A percentile compares a stretch with the other conserved stretches of the same genome.
These are phyloP conservation scores for Suhomyces xylopsoci DNA, from an alignment of 805 yeast species.

Conservation along the genomic window DNA sequence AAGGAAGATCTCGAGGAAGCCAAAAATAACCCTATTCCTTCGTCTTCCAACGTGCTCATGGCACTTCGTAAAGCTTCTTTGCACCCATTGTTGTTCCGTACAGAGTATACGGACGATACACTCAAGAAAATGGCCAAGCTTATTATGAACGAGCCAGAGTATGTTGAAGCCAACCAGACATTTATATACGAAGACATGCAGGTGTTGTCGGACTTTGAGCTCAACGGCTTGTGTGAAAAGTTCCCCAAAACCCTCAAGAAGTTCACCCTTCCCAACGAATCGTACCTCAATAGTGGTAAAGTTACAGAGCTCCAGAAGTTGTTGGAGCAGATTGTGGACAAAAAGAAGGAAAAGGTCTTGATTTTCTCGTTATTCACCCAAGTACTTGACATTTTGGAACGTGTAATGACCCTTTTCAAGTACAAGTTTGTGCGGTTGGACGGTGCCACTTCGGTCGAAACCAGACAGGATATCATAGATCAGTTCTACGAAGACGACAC, in stretches of 20 bases:
- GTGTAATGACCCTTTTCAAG: slow-evolving; percentile 58
- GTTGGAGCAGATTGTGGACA: slow-evolving; percentile 52
- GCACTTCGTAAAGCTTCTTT: slow-evolving; percentile 85
- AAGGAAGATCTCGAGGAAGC: slow-evolving; percentile 32
- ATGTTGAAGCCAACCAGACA: slow-evolving; percentile 69
- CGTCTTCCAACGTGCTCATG: slow-evolving; percentile 77
- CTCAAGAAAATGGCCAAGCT: slow-evolving; percentile 67
- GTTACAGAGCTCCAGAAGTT: slow-evolving; percentile 54
- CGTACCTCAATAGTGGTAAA: slow-evolving; percentile 72
- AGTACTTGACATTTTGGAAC: slow-evolving; percentile 82
- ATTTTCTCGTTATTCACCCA: slow-evolving; percentile 92
- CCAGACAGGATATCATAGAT: slow-evolving; percentile 89
- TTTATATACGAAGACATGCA: slow-evolving; percentile 92
- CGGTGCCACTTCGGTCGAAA: slow-evolving; percentile 91
- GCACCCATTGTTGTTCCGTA: slow-evolving; percentile 85
- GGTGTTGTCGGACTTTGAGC: slow-evolving; percentile 89
- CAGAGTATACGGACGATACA: slow-evolving; percentile 51
- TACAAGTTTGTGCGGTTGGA: slow-evolving; percentile 81
- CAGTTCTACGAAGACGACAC: slow-evolving; percentile 76
- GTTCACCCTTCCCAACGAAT: slow-evolving; percentile 52
- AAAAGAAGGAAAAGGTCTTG: slow-evolving; percentile 65
- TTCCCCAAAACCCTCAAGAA: slow-evolving; percentile 64
- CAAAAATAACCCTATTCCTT: slow-evolving; percentile 31
- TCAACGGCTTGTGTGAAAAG: slow-evolving; percentile 67
- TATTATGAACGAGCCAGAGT: slow-evolving; percentile 79